Conservation (phyloP, 805 yeast species). For the Vanderwaltozyma yarrowii region DNA sequence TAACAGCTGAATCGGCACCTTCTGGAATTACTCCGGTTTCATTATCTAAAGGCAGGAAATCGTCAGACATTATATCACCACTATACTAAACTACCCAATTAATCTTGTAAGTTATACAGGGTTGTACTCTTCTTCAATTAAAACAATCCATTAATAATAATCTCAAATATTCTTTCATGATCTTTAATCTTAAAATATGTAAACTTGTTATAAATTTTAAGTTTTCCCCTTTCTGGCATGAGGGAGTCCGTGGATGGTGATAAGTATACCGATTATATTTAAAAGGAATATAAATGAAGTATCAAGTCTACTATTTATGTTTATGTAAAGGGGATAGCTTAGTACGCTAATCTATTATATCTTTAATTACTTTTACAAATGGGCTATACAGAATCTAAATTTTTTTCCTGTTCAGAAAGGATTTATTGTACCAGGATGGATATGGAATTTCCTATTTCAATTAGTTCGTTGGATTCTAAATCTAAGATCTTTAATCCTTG, state of each 20-base stretch:
- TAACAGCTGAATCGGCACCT: slow-evolving; percentile 8
- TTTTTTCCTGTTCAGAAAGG: background rate
- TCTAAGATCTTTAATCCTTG: slow-evolving; percentile 27
- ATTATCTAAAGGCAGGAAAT: background rate
- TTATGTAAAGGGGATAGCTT: too few relatives aligned
- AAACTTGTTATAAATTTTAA: too few relatives aligned
- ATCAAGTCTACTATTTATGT: too few relatives aligned
- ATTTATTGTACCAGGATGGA: slow-evolving; percentile 18
- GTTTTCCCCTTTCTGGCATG: background rate
- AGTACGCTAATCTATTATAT: too few relatives aligned
- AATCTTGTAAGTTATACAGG: too few relatives aligned
- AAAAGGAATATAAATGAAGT: background rate
- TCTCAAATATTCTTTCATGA: too few relatives aligned
- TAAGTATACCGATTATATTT: background rate
- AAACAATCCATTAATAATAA: too few relatives aligned
- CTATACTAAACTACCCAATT: too few relatives aligned
- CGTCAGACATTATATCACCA: slow-evolving; percentile 1
- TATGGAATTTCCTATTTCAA: slow-evolving; percentile 23
- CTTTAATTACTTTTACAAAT: too few relatives aligned
- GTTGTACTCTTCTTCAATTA: too few relatives aligned
- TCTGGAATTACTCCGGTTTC: background rate
- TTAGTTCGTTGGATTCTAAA: slow-evolving; percentile 19
- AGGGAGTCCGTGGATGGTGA: background rate
- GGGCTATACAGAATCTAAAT: background rate
- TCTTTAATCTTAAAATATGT: too few relatives aligned